Percentiles rank a stretch among this genome's conserved stretches.
Evolutionary conservation across 2,329 filamentous ascomycete species (phyloP).

Genomic region (Rhynchosporium secalis): DNA sequence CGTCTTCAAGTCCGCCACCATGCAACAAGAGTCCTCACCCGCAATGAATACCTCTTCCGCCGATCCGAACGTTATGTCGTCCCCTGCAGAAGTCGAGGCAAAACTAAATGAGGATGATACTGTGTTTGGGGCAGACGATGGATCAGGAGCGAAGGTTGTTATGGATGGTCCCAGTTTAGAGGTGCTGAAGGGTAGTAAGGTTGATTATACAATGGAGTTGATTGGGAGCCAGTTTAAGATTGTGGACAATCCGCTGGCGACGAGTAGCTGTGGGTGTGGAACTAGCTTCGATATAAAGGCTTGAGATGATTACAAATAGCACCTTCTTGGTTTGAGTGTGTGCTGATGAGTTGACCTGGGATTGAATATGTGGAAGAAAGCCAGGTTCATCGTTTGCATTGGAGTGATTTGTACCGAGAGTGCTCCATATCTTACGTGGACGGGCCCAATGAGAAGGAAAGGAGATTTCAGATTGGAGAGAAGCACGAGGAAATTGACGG

Average conservation of each 20-base stretch:
- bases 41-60: slow-evolving; percentile 26
- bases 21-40: slow-evolving; percentile 22
- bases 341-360: too few relatives aligned
- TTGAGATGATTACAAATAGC: slow-evolving; percentile 39
- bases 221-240: slow-evolving; percentile 97
- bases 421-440: too few relatives aligned
- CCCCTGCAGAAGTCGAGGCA: slow-evolving; percentile 5
- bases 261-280: slow-evolving; percentile 94
- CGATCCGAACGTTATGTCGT: slow-evolving; percentile 25
- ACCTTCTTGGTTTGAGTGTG: not conserved
- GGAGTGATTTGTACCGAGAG: too few relatives aligned
- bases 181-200: slow-evolving; percentile 86
- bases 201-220: slow-evolving; percentile 95
- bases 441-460: too few relatives aligned
- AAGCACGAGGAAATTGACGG: too few relatives aligned
- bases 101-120: slow-evolving; percentile 73
- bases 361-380: too few relatives aligned
- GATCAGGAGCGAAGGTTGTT: slow-evolving; percentile 73
- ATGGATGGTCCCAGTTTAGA: slow-evolving; percentile 87
- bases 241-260: slow-evolving; percentile 85
- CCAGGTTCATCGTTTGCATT: too few relatives aligned
- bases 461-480: too few relatives aligned
- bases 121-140: slow-evolving; percentile 71
- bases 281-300: slow-evolving; percentile 94
- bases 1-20: slow-evolving; percentile 28